Evolutionary conservation across 163 green algal genomes (phyloP), one percentile per base, ranked within the genome.

Genomic region (Scenedesmus sp.): DNA sequence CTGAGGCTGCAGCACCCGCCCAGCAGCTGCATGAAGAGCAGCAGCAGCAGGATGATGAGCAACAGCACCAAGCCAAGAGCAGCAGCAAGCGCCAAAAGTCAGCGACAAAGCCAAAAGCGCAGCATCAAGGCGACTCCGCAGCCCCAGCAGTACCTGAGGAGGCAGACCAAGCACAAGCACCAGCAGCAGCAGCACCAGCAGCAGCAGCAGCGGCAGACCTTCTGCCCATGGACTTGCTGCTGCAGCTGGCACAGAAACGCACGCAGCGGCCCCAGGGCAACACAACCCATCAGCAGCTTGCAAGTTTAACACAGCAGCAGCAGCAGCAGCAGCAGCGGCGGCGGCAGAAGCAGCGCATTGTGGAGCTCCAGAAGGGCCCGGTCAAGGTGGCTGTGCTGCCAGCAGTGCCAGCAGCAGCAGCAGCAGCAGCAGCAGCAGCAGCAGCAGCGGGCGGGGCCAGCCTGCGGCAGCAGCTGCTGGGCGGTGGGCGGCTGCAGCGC

Each of bases 351-450:
- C 67, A 84, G 67, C 66, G 86, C 7, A 60, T 90, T 9, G 67
- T 83, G 16, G 46, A 90, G 67, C 4, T 90, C 3, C 67, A 70
- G 12, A 90, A 90, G 67, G 86, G 86, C 4, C 86, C 86, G 0
- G 86, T 90, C 8, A 84, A 56, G 54, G 86, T 90, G 23, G 86
- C 86, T 16, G 86, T 90, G 52, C 86, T 90, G 55, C 86, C 86
- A 54, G 86, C 86, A 67, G 86, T 90, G 9, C 8, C 77, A 59
- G 86, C 86, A 74, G 86, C 86, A 70, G 86, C 26, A 46, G 84
- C 26, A 23, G 84, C 62, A 8, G 23, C 5, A 54, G 64, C 59
- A 55, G 26, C 26, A 26, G 26, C 26, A 86, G 83, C 83, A 59
- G 59, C 20, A 54, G 66, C 86, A 57, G 66, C 86, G 18, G 20